Conservation (phyloP, 2,329 filamentous ascomycete species). For the Apiospora aurea region DNA sequence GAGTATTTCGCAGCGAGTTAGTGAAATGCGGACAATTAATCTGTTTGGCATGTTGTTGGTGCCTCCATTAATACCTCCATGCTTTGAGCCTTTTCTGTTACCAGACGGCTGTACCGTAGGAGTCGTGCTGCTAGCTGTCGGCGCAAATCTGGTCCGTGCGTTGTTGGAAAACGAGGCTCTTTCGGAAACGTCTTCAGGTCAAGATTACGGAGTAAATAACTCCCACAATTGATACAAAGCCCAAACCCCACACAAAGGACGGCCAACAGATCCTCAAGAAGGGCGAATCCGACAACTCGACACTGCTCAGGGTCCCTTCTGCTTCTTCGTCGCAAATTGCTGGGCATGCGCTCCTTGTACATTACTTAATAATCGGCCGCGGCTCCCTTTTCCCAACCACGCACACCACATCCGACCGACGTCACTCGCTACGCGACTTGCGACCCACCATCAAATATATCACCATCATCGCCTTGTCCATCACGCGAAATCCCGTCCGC, state of each 20-base stretch:
- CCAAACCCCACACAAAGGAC: conserved; percentile 24
- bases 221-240: conserved; percentile 5
- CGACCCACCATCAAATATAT: conserved; percentile 22
- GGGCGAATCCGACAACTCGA: conserved; percentile 12
- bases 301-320: conserved; percentile 1
- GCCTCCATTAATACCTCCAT: too few relatives aligned
- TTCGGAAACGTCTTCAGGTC: not conserved
- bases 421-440: conserved; percentile 26
- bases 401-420: conserved; percentile 20
- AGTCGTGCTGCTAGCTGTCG: not conserved
- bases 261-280: not conserved
- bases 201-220: conserved; percentile 5
- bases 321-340: conserved; percentile 23
- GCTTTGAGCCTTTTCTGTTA: too few relatives aligned
- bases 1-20: too few relatives aligned
- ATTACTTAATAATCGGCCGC: conserved; percentile 1
- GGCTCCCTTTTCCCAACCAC: not conserved
- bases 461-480: conserved; percentile 3
- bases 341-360: conserved; percentile 22
- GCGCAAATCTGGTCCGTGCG: conserved; percentile 6
- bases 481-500: conserved; percentile 10
- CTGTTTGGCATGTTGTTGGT: too few relatives aligned
- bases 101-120: too few relatives aligned
- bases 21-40: too few relatives aligned
- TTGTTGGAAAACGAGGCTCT: not conserved